A percentile compares a stretch with the other conserved stretches of the same genome.
Conservation (phyloP, 129 eudicot species). For the Tagetes patula region DNA sequence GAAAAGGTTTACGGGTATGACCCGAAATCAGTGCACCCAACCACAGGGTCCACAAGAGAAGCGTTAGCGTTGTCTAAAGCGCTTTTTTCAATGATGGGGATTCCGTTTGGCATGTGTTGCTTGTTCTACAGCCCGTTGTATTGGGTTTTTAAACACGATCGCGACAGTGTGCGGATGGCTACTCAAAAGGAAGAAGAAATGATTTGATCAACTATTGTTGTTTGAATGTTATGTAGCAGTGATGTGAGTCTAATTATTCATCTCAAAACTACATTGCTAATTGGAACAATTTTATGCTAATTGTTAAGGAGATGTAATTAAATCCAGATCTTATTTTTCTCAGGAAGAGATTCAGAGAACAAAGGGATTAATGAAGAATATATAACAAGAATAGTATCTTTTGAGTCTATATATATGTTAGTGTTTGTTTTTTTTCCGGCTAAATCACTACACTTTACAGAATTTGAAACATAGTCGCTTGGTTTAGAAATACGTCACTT, state of each 20-base stretch:
- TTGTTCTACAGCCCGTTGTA: conserved; percentile 89
- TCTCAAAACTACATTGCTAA: not conserved
- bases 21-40: conserved; percentile 66
- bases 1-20: conserved; percentile 93
- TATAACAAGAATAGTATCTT: no score
- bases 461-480: no score
- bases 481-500: no score
- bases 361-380: no score
- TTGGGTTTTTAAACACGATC: conserved; percentile 64
- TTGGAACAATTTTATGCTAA: not conserved
- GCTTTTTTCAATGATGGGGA: conserved; percentile 88
- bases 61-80: conserved; percentile 91
- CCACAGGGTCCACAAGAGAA: conserved; percentile 63
- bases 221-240: not conserved
- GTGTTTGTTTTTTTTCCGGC: no score
- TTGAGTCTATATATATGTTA: no score
- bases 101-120: conserved; percentile 87
- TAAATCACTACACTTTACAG: no score
- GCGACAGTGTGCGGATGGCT: conserved; percentile 71
- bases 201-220: conserved; percentile 32
- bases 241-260: not conserved
- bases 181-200: conserved; percentile 67
- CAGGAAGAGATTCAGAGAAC: not conserved
- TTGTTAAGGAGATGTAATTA: not conserved
- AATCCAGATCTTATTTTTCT: not conserved